Base-by-base conservation (phyloP, 306 rosid species). In the Lablab purpureus region DNA sequence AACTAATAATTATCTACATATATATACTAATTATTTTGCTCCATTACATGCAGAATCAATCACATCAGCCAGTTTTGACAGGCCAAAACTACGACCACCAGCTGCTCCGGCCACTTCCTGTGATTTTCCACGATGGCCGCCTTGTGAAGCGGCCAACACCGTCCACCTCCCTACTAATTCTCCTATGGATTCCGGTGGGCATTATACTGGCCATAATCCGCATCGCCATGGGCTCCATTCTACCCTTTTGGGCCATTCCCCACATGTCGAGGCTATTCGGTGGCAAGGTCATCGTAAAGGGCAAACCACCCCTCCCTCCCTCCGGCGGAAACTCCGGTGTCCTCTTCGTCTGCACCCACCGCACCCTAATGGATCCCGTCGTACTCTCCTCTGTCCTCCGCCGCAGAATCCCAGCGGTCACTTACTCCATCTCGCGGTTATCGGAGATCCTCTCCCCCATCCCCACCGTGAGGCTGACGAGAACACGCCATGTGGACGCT, bases 51-150 rank as follows among this genome's bases (percentile, higher is more conserved):
- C 83, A 95, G 99, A 87, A 89, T 52, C 91, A 87, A 83, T 71
- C 62, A 46, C 85, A 83, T 10, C 89, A 88, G 37, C 93, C 97
- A 23, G 68, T 85, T 55, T n/a, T 14, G 1, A 32, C 76, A 71
- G 56, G 10, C 49, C 47, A 83, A 71, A 79, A 77, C 21, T 37
- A 75, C 11, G 75, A 81, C 23, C 71, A 80, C 41, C 77, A 80
- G 25, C 27, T 76, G 9, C 87, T 88, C 81, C 90, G 86, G 0
- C 99, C 99, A 0, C 78, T 85, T 0, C 99, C 98, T 1, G 99
- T 95, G 77, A 91, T 95, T 77, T 95, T 95, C 90, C 99, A 95
- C 13, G 99, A 95, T 12, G 99, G 99, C 13, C 98, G 99, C 6
- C 84, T 95, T 0, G 99, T 93, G n/a, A 93, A 88, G 85, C 91